Conservation (phyloP, 352 stramenopile genomes). For the Plasmopara halstedii region DNA sequence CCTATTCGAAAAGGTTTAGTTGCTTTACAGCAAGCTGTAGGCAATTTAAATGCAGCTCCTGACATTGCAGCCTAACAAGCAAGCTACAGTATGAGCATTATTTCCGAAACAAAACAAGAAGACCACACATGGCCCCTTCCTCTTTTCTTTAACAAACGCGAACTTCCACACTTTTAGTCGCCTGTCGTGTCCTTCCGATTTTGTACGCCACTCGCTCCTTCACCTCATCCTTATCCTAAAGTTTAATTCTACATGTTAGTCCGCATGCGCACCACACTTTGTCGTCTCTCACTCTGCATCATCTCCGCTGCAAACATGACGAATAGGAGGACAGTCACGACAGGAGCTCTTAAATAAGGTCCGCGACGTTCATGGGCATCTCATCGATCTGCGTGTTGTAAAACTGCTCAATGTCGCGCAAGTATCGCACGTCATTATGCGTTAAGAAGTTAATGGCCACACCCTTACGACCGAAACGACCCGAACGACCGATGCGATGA, state of each 20-base stretch:
- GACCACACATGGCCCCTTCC: slow-evolving; percentile 27
- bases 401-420: slow-evolving; percentile 99
- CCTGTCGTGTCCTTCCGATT: slow-evolving; percentile 6
- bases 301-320: no score
- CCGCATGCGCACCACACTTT: slow-evolving; percentile 17
- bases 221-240: slow-evolving; percentile 29
- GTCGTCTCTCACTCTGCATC: slow-evolving; percentile 25
- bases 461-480: slow-evolving; percentile 99
- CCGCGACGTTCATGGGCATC: slow-evolving; percentile 99
- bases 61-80: no score
- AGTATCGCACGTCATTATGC: slow-evolving; percentile 96
- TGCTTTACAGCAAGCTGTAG: no score
- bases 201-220: slow-evolving; percentile 8
- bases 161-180: slow-evolving; percentile 3
- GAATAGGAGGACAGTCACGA: slow-evolving; percentile 20
- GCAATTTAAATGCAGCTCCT: no score
- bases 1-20: no score
- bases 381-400: slow-evolving; percentile 99
- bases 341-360: slow-evolving; percentile 93
- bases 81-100: not conserved
- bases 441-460: slow-evolving; percentile 99
- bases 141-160: slow-evolving; percentile 19
- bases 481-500: slow-evolving; percentile 99
- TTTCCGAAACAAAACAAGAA: slow-evolving; percentile 22
- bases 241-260: slow-evolving; percentile 29